These are phyloP conservation scores for Colletotrichum liriopes DNA, from an alignment of 2,329 filamentous ascomycete species.

Conservation along the genomic window DNA sequence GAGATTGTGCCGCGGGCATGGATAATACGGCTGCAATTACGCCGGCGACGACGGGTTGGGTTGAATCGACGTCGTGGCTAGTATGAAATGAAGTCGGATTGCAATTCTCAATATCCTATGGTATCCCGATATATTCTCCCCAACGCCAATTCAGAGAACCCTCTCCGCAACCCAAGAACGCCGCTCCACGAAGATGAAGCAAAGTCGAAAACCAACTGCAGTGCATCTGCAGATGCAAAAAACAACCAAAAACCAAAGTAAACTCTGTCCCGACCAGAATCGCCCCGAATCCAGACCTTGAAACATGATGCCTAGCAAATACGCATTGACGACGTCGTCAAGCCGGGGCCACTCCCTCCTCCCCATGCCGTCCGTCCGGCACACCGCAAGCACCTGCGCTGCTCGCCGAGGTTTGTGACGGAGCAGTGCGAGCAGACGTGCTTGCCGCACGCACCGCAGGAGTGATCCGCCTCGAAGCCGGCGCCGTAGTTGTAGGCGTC, in stretches of 20 bases:
- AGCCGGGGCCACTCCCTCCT: slow-evolving; percentile 39
- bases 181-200: slow-evolving; percentile 44
- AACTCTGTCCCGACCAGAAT: neutral
- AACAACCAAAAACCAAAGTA: too few relatives aligned
- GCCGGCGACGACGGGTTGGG: too few relatives aligned
- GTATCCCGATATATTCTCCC: slow-evolving; percentile 10
- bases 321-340: slow-evolving; percentile 36
- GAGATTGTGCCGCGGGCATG: too few relatives aligned
- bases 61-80: neutral
- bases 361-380: slow-evolving; percentile 56
- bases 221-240: neutral
- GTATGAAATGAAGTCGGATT: neutral
- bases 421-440: slow-evolving; percentile 73
- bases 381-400: slow-evolving; percentile 68
- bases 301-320: slow-evolving; percentile 3
- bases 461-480: slow-evolving; percentile 47
- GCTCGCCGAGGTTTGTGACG: slow-evolving; percentile 70
- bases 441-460: slow-evolving; percentile 68
- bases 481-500: slow-evolving; percentile 43
- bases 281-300: neutral
- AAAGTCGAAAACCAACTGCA: neutral
- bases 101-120: neutral
- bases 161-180: neutral
- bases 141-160: neutral
- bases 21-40: too few relatives aligned